Evolutionary conservation across 176 grass and related monocot genomes (phyloP).

Genomic region (Zizania latifolia): DNA sequence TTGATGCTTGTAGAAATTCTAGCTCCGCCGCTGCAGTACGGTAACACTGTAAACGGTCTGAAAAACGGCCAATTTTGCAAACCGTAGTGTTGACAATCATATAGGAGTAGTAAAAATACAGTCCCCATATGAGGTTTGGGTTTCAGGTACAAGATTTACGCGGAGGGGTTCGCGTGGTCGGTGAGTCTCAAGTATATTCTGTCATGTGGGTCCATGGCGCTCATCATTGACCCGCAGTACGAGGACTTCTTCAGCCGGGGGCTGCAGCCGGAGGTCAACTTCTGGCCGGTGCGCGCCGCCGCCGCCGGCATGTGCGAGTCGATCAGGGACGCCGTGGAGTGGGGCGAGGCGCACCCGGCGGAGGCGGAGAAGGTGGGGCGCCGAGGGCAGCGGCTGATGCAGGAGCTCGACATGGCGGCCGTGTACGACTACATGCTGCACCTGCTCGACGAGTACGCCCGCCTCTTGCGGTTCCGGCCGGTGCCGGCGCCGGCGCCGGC

Average conservation of each 20-base stretch:
- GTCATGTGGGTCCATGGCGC: slow-evolving; percentile 63
- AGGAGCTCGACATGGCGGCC: slow-evolving; percentile 50
- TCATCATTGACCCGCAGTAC: slow-evolving; percentile 65
- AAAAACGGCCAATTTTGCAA: too few relatives aligned
- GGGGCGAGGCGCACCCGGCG: slow-evolving; percentile 57
- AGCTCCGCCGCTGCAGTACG: too few relatives aligned
- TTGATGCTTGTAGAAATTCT: too few relatives aligned
- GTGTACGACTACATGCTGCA: slow-evolving; percentile 98
- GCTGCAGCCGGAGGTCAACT: slow-evolving; percentile 50
- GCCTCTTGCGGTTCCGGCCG: slow-evolving; percentile 58
- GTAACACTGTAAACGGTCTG: too few relatives aligned
- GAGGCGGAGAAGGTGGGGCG: slow-evolving; percentile 56
- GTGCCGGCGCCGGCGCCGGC: slow-evolving; percentile 28
- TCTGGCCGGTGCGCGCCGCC: slow-evolving; percentile 36
- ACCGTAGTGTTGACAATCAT: too few relatives aligned
- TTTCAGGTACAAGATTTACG: slow-evolving; percentile 79
- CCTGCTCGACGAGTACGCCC: slow-evolving; percentile 64
- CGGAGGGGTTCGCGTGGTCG: slow-evolving; percentile 90
- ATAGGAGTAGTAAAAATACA: too few relatives aligned
- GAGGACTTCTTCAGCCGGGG: slow-evolving; percentile 88
- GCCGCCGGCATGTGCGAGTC: slow-evolving; percentile 39
- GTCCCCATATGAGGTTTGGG: too few relatives aligned
- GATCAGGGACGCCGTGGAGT: slow-evolving; percentile 62
- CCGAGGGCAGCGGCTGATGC: slow-evolving; percentile 57
- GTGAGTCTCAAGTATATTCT: slow-evolving; percentile 93